phyloP scores from a whole-genome alignment of 768 basidiomycete species.

The Paxillus ammoniavirescens region DNA sequence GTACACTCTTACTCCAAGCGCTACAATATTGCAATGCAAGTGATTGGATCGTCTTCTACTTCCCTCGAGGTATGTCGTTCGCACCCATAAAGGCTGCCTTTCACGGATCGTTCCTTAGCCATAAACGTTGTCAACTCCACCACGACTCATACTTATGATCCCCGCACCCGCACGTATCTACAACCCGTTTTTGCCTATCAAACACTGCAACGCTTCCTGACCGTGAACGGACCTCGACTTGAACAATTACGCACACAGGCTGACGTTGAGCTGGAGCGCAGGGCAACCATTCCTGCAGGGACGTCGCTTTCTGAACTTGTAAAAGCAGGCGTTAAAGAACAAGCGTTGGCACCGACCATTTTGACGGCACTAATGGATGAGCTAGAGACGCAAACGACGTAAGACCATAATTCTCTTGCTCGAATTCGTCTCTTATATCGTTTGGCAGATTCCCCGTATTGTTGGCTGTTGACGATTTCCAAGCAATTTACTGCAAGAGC shows the following conservation, averaged over 20 bases:
- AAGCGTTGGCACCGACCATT: slow-evolving; percentile 50
- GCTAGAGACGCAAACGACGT: slow-evolving; percentile 61
- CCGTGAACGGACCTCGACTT: slow-evolving; percentile 54
- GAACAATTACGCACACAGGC: slow-evolving; percentile 39
- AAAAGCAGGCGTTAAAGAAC: slow-evolving; percentile 54
- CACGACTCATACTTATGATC: slow-evolving; percentile 69
- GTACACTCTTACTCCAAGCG: slow-evolving; percentile 72
- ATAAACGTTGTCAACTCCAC: slow-evolving; percentile 71
- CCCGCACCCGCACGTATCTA: slow-evolving; percentile 72
- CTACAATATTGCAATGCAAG: slow-evolving; percentile 62
- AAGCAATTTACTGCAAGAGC: slow-evolving; percentile 69
- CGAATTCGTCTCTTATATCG: neutral
- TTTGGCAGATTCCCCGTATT: slow-evolving; percentile 37
- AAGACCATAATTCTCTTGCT: slow-evolving; percentile 16
- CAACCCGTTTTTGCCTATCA: slow-evolving; percentile 67
- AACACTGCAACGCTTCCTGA: slow-evolving; percentile 58
- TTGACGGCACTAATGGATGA: slow-evolving; percentile 59
- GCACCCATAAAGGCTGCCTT: neutral
- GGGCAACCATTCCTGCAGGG: slow-evolving; percentile 44
- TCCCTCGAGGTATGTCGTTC: slow-evolving; percentile 63
- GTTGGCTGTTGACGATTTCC: slow-evolving; percentile 86
- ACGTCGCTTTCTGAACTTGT: slow-evolving; percentile 55
- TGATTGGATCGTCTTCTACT: slow-evolving; percentile 82
- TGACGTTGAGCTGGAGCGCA: slow-evolving; percentile 41
- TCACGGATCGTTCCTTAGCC: slow-evolving; percentile 30